These are phyloP conservation scores for Blastobotrys raffinosifermentans DNA, from an alignment of 1,139 yeast genomes.

Conservation along the genomic window DNA sequence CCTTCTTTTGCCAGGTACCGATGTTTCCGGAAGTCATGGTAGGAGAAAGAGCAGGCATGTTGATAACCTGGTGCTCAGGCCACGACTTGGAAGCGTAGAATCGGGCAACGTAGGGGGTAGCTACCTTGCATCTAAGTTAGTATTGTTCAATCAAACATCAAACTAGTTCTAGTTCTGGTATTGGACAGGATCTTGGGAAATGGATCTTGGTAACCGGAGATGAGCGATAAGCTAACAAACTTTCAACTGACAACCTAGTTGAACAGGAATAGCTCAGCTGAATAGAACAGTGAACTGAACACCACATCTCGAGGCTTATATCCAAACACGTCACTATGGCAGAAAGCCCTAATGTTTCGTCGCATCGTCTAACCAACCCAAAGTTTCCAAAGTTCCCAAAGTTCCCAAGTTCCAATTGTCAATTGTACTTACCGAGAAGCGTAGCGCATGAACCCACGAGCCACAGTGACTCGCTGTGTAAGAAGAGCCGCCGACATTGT, in stretches of 20 bases:
- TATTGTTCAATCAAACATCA: neutral
- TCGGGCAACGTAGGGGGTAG: constrained; percentile 31
- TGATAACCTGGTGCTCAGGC: constrained; percentile 62
- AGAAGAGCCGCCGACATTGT: constrained; percentile 14
- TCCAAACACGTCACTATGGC: no score
- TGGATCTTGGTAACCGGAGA: neutral
- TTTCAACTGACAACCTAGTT: neutral
- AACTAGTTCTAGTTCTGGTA: neutral
- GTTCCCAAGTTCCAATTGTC: no score
- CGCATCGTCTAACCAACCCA: no score
- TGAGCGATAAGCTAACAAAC: neutral
- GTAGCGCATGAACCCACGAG: constrained; percentile 9
- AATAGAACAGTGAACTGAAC: neutral
- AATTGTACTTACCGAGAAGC: constrained; percentile 7
- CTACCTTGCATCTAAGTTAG: constrained; percentile 22
- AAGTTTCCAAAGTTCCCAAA: no score
- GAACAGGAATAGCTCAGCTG: constrained; percentile 1
- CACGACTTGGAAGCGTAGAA: constrained; percentile 37
- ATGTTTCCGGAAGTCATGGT: constrained; percentile 96
- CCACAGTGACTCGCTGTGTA: constrained; percentile 12
- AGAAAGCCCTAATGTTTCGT: no score
- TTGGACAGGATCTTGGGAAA: constrained; percentile 1
- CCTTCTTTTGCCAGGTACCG: constrained; percentile 80
- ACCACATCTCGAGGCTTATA: no score
- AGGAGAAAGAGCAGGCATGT: constrained; percentile 93